Conservation (phyloP, 2,329 filamentous ascomycete species). For the Exserohilum rostratum region DNA sequence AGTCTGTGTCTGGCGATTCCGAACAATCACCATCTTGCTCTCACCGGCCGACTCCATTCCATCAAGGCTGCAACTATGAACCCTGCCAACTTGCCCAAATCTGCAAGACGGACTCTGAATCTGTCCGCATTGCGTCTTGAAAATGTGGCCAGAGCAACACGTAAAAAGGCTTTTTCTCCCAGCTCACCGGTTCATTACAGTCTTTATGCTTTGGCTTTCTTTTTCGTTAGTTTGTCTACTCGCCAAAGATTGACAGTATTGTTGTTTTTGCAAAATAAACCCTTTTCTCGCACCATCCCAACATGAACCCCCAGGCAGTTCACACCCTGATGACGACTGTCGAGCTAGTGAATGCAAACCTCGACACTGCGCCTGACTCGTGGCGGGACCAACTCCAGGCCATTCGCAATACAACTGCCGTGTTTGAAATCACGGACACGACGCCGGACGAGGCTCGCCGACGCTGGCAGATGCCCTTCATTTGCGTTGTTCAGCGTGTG, state of each 20-base stretch:
- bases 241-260: not conserved
- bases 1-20: not conserved
- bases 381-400: constrained; percentile 34
- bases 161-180: not conserved
- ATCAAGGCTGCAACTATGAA: not conserved
- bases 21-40: not conserved
- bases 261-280: not conserved
- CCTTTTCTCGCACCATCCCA: not conserved
- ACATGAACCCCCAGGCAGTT: constrained; percentile 25
- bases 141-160: not conserved
- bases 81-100: not conserved
- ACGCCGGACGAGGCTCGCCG: constrained; percentile 18
- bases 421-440: constrained; percentile 26
- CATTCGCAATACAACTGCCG: constrained; percentile 25
- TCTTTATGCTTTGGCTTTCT: not conserved
- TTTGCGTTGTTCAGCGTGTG: constrained; percentile 56
- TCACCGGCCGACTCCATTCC: not conserved
- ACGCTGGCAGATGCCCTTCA: constrained; percentile 34
- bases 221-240: not conserved
- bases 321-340: constrained; percentile 32
- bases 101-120: not conserved
- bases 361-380: constrained; percentile 40
- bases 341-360: constrained; percentile 40
- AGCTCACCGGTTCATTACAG: not conserved
- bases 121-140: not conserved